phyloP scores from a whole-genome alignment of 2,329 filamentous ascomycete genomes.

The Pseudocercospora eumusae region DNA sequence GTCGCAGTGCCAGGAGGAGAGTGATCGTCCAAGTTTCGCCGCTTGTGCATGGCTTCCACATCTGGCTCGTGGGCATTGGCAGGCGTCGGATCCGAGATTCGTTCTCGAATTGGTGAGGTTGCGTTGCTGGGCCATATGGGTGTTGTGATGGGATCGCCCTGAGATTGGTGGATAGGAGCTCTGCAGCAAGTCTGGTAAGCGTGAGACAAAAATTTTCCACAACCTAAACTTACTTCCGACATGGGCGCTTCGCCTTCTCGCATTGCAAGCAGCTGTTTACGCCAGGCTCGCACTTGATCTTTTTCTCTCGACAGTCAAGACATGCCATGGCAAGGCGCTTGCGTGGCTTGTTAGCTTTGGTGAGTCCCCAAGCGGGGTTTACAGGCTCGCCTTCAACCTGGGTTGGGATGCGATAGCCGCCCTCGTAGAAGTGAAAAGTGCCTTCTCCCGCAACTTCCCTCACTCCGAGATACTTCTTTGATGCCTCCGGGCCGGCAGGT shows the following conservation, averaged over 20 bases:
- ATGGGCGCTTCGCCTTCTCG: constrained; percentile 83
- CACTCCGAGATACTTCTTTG: constrained; percentile 38
- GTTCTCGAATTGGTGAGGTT: constrained; percentile 29
- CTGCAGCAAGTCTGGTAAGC: constrained; percentile 31
- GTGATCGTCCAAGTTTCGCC: constrained; percentile 33
- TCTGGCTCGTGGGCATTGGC: constrained; percentile 23
- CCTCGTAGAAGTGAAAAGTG: constrained; percentile 38
- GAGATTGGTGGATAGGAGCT: constrained; percentile 32
- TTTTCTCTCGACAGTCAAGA: constrained; percentile 90
- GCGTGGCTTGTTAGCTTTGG: constrained; percentile 88
- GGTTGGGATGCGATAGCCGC: constrained; percentile 38
- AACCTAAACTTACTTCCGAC: constrained; percentile 66
- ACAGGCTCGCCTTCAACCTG: constrained; percentile 79
- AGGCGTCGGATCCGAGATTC: constrained; percentile 26
- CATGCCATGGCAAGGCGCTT: constrained; percentile 92
- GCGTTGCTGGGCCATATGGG: constrained; percentile 30
- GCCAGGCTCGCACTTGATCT: constrained; percentile 94
- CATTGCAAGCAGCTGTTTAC: constrained; percentile 86
- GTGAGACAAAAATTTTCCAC: background rate
- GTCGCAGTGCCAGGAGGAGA: constrained; percentile 25
- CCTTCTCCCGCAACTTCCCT: constrained; percentile 38
- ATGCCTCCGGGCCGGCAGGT: constrained; percentile 30
- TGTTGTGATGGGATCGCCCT: constrained; percentile 28
- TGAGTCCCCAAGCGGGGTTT: constrained; percentile 90
- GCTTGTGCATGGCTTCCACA: constrained; percentile 31